Percentiles rank a stretch among this genome's conserved stretches.
Conservation (phyloP, 371 early-diverging fungal species). For the Haplosporangium sp. region DNA sequence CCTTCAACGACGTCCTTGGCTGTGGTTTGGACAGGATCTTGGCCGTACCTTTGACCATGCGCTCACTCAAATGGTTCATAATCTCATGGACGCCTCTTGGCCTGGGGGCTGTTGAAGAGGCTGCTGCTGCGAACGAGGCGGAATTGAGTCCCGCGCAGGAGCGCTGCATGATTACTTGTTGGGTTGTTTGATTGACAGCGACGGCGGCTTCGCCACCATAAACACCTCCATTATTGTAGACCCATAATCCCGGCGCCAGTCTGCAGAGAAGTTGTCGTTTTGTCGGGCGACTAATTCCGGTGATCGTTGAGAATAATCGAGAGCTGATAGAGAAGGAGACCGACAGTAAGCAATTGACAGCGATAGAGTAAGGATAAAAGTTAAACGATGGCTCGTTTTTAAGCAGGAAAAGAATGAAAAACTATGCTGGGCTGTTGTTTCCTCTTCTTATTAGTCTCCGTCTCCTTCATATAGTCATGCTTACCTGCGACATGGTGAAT, state of each 20-base stretch:
- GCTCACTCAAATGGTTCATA: slow-evolving; percentile 28
- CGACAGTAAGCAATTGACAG: not conserved
- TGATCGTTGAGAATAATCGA: slow-evolving; percentile 30
- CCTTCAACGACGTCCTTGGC: slow-evolving; percentile 20
- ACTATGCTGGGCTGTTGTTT: no score
- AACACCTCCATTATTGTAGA: slow-evolving; percentile 50
- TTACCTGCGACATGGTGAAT: slow-evolving; percentile 22
- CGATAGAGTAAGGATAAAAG: not conserved
- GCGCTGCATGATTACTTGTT: slow-evolving; percentile 52
- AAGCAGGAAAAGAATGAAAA: not conserved
- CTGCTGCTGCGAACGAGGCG: not conserved
- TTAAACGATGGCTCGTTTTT: no score
- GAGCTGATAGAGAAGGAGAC: slow-evolving; percentile 8
- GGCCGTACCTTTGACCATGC: slow-evolving; percentile 42
- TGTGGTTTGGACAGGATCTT: slow-evolving; percentile 32
- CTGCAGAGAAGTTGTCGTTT: slow-evolving; percentile 42
- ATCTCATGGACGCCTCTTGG: slow-evolving; percentile 25
- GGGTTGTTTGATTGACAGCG: slow-evolving; percentile 53
- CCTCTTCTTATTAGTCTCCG: no score
- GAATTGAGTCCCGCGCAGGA: slow-evolving; percentile 21
- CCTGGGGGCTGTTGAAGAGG: slow-evolving; percentile 15
- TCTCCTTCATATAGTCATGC: not conserved
- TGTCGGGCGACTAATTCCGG: slow-evolving; percentile 22
- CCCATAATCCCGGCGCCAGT: slow-evolving; percentile 51
- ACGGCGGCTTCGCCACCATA: slow-evolving; percentile 52